Evolutionary conservation across 2,329 filamentous ascomycete species (phyloP).

Genomic region (Colletotrichum sp.): DNA sequence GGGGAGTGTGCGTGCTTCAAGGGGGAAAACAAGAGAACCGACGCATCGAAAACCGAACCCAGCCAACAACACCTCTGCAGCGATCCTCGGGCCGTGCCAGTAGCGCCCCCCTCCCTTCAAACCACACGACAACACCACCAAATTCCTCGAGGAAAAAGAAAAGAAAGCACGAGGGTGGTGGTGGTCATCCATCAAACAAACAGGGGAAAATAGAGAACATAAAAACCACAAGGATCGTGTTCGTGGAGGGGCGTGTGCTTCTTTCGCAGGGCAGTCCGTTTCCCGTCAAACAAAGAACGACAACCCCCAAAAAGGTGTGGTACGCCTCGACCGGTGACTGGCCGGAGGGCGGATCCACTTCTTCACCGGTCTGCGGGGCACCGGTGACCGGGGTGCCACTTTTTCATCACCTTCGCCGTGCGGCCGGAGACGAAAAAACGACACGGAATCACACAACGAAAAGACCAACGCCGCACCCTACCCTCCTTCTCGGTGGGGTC

Average conservation of each 20-base stretch:
- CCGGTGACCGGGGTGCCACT: conserved; percentile 18
- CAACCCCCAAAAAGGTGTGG: background rate
- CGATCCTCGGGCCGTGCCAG: background rate
- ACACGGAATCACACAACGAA: background rate
- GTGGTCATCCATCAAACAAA: background rate
- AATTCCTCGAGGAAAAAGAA: background rate
- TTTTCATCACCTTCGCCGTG: background rate
- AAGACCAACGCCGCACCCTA: background rate
- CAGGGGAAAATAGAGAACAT: background rate
- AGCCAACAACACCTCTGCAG: background rate
- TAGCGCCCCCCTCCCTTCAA: background rate
- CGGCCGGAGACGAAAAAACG: background rate
- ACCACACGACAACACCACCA: background rate
- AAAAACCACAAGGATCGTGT: background rate
- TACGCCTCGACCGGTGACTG: conserved; percentile 12
- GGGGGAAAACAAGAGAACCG: background rate
- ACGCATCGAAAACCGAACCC: background rate
- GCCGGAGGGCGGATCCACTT: conserved; percentile 14
- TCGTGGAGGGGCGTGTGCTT: conserved; percentile 6
- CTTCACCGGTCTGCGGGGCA: conserved; percentile 18
- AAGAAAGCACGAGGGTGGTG: background rate
- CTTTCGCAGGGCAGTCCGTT: background rate
- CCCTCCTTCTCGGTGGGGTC: background rate
- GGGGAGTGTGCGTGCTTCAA: background rate
- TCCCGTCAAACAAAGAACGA: background rate